Evolutionary conservation across 108 stramenopile species (phyloP).

Genomic region (Mediolabrus comicus): DNA sequence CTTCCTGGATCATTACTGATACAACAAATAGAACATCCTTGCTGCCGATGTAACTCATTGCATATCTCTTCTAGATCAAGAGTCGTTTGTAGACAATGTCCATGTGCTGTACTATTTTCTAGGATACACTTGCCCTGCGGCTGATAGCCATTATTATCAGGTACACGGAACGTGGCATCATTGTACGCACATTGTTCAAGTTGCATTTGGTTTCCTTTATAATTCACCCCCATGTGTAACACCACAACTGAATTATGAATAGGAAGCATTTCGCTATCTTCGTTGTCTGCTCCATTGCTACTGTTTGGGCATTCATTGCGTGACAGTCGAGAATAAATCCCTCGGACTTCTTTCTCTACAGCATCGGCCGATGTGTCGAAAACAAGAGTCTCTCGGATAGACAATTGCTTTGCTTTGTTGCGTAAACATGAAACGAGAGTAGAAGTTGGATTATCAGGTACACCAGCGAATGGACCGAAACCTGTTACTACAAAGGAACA

Average conservation of each 20-base stretch:
- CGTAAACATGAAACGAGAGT: conserved; percentile 42
- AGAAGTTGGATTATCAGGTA: conserved; percentile 78
- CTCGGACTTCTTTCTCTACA: conserved; percentile 40
- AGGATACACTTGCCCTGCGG: conserved; percentile 60
- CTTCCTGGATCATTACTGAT: conserved; percentile 77
- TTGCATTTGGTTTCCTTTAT: conserved; percentile 54
- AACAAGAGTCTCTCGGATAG: conserved; percentile 39
- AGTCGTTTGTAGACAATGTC: conserved; percentile 47
- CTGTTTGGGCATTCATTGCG: background rate
- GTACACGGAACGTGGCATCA: conserved; percentile 89
- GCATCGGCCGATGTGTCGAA: conserved; percentile 73
- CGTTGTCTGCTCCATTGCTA: background rate
- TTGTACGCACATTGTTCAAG: conserved; percentile 92
- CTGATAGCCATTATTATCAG: conserved; percentile 79
- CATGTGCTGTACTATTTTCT: conserved; percentile 8
- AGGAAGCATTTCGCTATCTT: background rate
- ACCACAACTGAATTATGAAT: conserved; percentile 29
- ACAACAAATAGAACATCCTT: conserved; percentile 4
- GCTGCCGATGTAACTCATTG: conserved; percentile 15
- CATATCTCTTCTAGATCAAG: conserved; percentile 40
- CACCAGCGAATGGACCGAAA: conserved; percentile 49
- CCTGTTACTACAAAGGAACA: conserved; percentile 44
- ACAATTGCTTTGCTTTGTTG: background rate
- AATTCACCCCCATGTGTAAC: conserved; percentile 82
- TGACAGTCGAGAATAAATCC: conserved; percentile 13